Evolutionary conservation across 1,284 basidiomycete genomes (phyloP).

Genomic region (Apiotrichum gracile): DNA sequence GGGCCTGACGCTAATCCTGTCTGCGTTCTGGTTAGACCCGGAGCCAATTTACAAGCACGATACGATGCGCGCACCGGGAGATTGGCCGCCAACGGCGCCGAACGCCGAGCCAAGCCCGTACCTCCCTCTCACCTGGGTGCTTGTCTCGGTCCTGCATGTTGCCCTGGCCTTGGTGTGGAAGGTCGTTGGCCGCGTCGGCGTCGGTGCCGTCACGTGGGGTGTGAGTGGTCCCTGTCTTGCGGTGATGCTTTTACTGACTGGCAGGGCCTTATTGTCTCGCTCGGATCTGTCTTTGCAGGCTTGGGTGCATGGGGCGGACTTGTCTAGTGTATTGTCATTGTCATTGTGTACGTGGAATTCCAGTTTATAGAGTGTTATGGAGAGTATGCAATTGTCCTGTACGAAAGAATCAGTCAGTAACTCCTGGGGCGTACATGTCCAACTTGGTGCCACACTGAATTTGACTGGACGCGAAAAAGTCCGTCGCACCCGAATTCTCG

Average conservation of each 20-base stretch:
- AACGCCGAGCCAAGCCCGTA: slow-evolving; percentile 23
- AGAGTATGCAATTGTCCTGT: no score
- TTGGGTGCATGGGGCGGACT: slow-evolving; percentile 46
- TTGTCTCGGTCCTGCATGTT: slow-evolving; percentile 34
- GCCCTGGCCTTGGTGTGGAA: slow-evolving; percentile 40
- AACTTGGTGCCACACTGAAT: background rate
- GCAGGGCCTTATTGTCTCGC: slow-evolving; percentile 44
- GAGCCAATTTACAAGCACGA: slow-evolving; percentile 39
- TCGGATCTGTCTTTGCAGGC: slow-evolving; percentile 45
- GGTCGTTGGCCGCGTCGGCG: slow-evolving; percentile 39
- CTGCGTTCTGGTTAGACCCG: slow-evolving; percentile 44
- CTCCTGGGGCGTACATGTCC: background rate
- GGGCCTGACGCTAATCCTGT: slow-evolving; percentile 46
- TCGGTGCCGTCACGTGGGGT: slow-evolving; percentile 47
- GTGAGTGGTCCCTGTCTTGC: slow-evolving; percentile 25
- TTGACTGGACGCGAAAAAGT: slow-evolving; percentile 1
- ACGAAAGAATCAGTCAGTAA: no score
- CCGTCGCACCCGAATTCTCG: slow-evolving; percentile 1
- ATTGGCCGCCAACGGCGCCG: slow-evolving; percentile 16
- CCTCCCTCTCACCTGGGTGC: slow-evolving; percentile 30
- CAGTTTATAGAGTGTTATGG: background rate
- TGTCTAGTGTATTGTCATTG: slow-evolving; percentile 24
- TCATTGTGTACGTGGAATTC: background rate
- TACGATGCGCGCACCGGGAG: background rate
- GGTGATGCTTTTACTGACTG: background rate